phyloP scores from a whole-genome alignment of 495 filamentous ascomycete genomes.

The Evernia prunastri region DNA sequence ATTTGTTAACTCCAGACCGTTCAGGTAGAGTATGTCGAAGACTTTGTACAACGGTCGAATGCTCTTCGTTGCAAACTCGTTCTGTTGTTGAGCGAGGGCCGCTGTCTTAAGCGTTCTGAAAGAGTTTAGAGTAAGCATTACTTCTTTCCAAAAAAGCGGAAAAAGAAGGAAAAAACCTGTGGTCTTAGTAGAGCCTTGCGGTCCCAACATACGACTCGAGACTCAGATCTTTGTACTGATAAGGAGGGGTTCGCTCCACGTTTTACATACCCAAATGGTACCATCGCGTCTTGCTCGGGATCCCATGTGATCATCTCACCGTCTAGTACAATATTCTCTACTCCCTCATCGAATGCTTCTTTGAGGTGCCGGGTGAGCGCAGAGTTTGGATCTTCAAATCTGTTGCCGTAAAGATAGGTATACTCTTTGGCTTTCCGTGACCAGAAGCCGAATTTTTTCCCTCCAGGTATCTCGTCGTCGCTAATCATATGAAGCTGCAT shows the following conservation, averaged over 20 bases:
- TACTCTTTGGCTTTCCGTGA: constrained; percentile 96
- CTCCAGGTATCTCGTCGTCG: constrained; percentile 59
- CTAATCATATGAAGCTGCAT: constrained; percentile 94
- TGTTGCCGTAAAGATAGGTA: constrained; percentile 83
- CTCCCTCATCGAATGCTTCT: constrained; percentile 68
- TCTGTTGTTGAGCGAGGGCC: constrained; percentile 71
- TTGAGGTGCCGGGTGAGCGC: constrained; percentile 74
- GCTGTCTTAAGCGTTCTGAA: constrained; percentile 74
- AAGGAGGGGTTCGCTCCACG: not conserved
- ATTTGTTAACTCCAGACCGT: constrained; percentile 67
- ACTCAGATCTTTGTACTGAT: not conserved
- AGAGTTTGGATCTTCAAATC: constrained; percentile 67
- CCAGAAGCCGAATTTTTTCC: constrained; percentile 80
- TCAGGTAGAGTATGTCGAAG: constrained; percentile 88
- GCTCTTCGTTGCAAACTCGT: constrained; percentile 59
- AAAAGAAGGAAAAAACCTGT: not conserved
- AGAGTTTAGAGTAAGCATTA: not conserved
- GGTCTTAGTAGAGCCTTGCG: not conserved
- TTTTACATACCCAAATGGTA: constrained; percentile 61
- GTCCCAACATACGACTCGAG: not conserved
- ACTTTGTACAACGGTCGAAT: constrained; percentile 76
- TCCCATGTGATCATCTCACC: constrained; percentile 99
- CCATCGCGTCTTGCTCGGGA: constrained; percentile 72
- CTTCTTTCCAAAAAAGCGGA: not conserved
- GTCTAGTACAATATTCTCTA: constrained; percentile 83